Percentiles rank a stretch among this genome's conserved stretches.
These are phyloP conservation scores for Akanthomyces dipterigenus DNA, from an alignment of 2,329 filamentous ascomycete genomes.

Conservation along the genomic window DNA sequence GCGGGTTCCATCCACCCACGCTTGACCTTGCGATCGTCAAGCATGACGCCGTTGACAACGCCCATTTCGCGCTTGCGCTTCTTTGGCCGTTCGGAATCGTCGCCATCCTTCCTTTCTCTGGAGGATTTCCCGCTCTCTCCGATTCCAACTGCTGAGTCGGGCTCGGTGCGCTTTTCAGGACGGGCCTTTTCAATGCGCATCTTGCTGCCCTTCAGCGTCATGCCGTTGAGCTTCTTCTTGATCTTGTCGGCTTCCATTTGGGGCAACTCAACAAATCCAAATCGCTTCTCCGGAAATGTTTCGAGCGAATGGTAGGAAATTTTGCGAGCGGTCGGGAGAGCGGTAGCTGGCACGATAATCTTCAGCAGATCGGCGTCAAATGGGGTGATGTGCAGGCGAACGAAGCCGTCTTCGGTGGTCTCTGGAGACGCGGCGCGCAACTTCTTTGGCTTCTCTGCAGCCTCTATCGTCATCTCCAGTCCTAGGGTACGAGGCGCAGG, in stretches of 20 bases:
- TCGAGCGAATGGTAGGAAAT: slow-evolving; percentile 83
- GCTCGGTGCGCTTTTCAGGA: slow-evolving; percentile 31
- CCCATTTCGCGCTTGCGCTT: slow-evolving; percentile 48
- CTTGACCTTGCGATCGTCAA: slow-evolving; percentile 75
- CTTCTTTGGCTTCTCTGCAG: background rate
- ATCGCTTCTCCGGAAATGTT: slow-evolving; percentile 84
- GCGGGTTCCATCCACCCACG: slow-evolving; percentile 77
- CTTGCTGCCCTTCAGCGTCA: slow-evolving; percentile 76
- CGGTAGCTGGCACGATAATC: slow-evolving; percentile 61
- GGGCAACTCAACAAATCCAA: slow-evolving; percentile 85
- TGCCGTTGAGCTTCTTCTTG: slow-evolving; percentile 83
- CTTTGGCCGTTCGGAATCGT: slow-evolving; percentile 21
- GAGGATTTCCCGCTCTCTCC: slow-evolving; percentile 22
- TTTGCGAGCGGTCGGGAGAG: slow-evolving; percentile 62
- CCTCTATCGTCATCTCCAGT: slow-evolving; percentile 11
- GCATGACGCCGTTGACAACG: slow-evolving; percentile 58
- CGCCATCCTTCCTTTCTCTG: slow-evolving; percentile 23
- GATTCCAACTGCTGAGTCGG: slow-evolving; percentile 26
- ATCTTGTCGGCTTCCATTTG: slow-evolving; percentile 79
- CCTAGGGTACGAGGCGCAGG: background rate
- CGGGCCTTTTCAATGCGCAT: slow-evolving; percentile 77
- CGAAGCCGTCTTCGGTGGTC: slow-evolving; percentile 21
- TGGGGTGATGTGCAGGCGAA: slow-evolving; percentile 75
- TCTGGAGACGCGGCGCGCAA: slow-evolving; percentile 7
- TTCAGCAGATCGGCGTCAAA: slow-evolving; percentile 69